Base-by-base conservation (phyloP, 805 yeast species). In the Danielia reshetovae region DNA sequence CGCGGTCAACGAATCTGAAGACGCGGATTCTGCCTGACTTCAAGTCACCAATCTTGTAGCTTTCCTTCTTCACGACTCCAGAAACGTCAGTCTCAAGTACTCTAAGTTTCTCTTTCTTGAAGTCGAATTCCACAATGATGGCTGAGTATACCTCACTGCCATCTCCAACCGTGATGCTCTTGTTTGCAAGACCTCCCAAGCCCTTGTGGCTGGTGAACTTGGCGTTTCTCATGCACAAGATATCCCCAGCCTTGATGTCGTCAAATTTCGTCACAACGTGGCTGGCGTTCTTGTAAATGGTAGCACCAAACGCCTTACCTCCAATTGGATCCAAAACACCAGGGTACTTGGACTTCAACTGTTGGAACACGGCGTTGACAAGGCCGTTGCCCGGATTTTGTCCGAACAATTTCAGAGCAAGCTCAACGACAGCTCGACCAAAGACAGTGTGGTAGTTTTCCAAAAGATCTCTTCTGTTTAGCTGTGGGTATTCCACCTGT, bases 161-260 rank as follows among this genome's bases (percentile, higher is more conserved):
- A 27, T 60, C 62, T 10, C 95, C 95, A 11, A 79, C 68, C 5
- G 72, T 74, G n/a, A 70, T 55, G 2, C 69, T 49, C 45, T 62
- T 64, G 33, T 50, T 43, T 1, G 49, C 46, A 7, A 48, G 35
- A 24, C 49, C 47, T 1, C 36, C 39, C 16, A 65, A 42, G 15
- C 79, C 74, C 60, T 82, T 81, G 46, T 80, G 85, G 5, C 79
- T 75, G 42, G 74, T 77, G 60, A 90, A 89, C 40, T 73, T 73
- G 5, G 87, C 96, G 36, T 78, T 78, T 49, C 80, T 75, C 42
- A 87, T 74, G 33, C 87, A 84, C 27, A 87, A 59, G 7, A 90
- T 70, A 57, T 93, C 97, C 40, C 98, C 98, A 0, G 94, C 81
- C 30, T 74, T 70, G 35, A 88, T 74, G 26, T 78, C 83, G 35